Evolutionary conservation across 2,329 filamentous ascomycete genomes (phyloP).

Genomic region (Ascochyta lentis): DNA sequence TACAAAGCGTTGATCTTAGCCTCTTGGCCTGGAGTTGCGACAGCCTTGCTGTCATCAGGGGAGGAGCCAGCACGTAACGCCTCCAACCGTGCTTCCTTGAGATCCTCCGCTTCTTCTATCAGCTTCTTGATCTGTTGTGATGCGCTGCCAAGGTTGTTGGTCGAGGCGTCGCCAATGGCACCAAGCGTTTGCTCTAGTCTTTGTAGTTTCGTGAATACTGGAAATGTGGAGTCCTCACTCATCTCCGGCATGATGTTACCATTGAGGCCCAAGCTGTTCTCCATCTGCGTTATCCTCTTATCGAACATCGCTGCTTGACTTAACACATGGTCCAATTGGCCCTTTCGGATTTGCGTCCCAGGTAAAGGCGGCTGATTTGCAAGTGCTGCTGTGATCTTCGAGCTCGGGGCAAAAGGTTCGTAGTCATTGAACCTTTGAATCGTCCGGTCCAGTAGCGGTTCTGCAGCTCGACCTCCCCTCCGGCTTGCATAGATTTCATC

Average conservation of each 20-base stretch:
- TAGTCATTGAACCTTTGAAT: constrained; percentile 46
- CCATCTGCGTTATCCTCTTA: constrained; percentile 76
- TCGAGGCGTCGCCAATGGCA: constrained; percentile 75
- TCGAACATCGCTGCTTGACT: constrained; percentile 89
- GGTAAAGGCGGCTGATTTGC: constrained; percentile 41
- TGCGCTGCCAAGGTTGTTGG: constrained; percentile 74
- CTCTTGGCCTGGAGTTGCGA: constrained; percentile 70
- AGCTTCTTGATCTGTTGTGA: constrained; percentile 73
- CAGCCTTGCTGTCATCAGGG: constrained; percentile 19
- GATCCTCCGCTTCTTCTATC: constrained; percentile 73
- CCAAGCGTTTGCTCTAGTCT: constrained; percentile 80
- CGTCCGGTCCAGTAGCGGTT: constrained; percentile 45
- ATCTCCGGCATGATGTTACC: constrained; percentile 70
- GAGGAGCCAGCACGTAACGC: constrained; percentile 24
- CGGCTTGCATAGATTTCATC: constrained; percentile 65
- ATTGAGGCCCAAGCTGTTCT: constrained; percentile 80
- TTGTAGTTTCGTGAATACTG: constrained; percentile 83
- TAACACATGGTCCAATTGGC: constrained; percentile 65
- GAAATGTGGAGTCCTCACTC: constrained; percentile 57
- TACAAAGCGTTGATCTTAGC: constrained; percentile 93
- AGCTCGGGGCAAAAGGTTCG: constrained; percentile 35
- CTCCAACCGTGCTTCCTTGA: constrained; percentile 62
- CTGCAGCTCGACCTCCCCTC: constrained; percentile 45
- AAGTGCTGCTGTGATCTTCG: constrained; percentile 37
- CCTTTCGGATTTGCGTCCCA: constrained; percentile 41